Conservation (phyloP, 345 rosid genomes). For the Raphanus raphanistrum region DNA sequence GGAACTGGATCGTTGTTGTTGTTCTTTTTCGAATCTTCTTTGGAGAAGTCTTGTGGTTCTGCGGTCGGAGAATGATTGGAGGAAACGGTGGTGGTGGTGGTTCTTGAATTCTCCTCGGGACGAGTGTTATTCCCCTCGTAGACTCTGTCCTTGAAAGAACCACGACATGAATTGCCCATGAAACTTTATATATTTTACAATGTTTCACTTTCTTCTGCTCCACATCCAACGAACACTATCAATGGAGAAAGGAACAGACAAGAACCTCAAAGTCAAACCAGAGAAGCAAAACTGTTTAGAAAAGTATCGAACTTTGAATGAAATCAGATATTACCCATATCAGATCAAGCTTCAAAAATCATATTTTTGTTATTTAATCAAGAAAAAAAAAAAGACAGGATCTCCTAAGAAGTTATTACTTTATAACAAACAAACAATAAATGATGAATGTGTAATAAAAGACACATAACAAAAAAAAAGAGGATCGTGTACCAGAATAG, state of each 20-base stretch:
- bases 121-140: conserved; percentile 63
- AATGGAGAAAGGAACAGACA: not conserved
- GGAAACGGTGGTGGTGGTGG: conserved; percentile 42
- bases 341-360: conserved; percentile 29
- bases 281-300: not conserved
- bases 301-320: conserved; percentile 10
- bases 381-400: not conserved
- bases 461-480: conserved; percentile 19
- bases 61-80: conserved; percentile 50
- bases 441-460: conserved; percentile 11
- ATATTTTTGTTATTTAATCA: not conserved
- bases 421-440: conserved; percentile 22
- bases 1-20: conserved; percentile 41
- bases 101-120: conserved; percentile 63
- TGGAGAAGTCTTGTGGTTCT: conserved; percentile 36
- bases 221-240: conserved; percentile 35
- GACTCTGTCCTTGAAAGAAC: conserved; percentile 76
- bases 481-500: conserved; percentile 17
- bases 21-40: conserved; percentile 41
- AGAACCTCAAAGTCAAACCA: conserved; percentile 13
- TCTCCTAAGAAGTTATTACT: conserved; percentile 26
- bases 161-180: conserved; percentile 99
- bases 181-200: conserved; percentile 43
- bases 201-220: conserved; percentile 39
- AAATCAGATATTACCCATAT: conserved; percentile 17